Base-by-base conservation (phyloP, 2,329 filamentous ascomycete genomes). In the Fusarium guadeloupense region DNA sequence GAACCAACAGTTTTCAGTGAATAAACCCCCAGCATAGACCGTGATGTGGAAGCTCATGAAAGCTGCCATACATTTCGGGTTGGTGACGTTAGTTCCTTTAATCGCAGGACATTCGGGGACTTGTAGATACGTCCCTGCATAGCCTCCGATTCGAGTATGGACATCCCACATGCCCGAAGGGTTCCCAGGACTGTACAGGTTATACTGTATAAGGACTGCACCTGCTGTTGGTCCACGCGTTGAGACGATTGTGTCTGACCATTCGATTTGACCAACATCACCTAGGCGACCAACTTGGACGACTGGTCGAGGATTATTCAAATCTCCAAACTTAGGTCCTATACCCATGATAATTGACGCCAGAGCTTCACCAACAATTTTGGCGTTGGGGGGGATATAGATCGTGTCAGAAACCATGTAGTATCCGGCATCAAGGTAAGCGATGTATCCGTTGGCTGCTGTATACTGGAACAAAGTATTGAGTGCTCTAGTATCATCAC, bases 111-210 rank as follows among this genome's bases (percentile, higher is more conserved):
- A 95, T 49, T 85, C 84, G 54, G 86, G 81, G 12, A 85, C 83
- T 71, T 90, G 86, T 8, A 92, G 81, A 34, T 87, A 78, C 14
- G 89, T 91, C 30, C 90, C 90, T 2, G 86, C 84, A 45, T 85
- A 87, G 4, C 90, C 91, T 61, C 89, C 90, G 44, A 93, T 83
- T 62, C 91, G 87, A 70, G 90, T 85, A 75, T 94, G 90, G 10
- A 89, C 85, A 70, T 93, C 91, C 90, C 90, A 94, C 74, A 89
- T 81, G 6, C 85, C 86, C 8, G 77, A 78, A 13, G 81, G 80
- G 47, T 65, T 35, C 6, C 69, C 69, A 5, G 75, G 67, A 14
- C 80, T 80, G 43, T 80, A 81, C 14, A 93, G 78, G 71, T 93
- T 93, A 80, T 88, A 93, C 70, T 93, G 82, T 54, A 93, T 85